Base-by-base conservation (phyloP, 2,329 filamentous ascomycete genomes). In the Talaromyces sp. region DNA sequence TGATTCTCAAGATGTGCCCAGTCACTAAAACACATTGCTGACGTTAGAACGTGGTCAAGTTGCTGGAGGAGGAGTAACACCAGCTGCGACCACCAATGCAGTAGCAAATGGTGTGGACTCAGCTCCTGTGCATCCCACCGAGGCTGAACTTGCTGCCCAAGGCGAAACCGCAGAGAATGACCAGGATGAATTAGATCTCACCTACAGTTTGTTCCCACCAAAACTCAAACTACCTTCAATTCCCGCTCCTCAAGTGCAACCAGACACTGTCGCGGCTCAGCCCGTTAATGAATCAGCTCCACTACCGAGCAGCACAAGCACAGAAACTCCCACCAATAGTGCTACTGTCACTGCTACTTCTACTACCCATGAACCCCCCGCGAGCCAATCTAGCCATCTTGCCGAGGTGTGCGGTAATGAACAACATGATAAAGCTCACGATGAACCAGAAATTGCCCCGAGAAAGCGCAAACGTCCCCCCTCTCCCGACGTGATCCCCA, bases 401-500 rank as follows among this genome's bases (percentile, higher is more conserved):
- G 29, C 12, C 32, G 32, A 54, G 19, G 53, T 38, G 11, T 3
- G 11, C n/a, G 38, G 14, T 48, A 61, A 38, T 31, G 43, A 21
- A 41, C 38, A 61, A 35, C 32, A 17, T 12, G 35, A 50, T 11
- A 31, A 55, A 50, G 56, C 56, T 61, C 46, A 61, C 48, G 4
- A 48, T 27, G 53, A 59, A 19, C 11, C 60, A 66, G 57, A 48
- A 19, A 35, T 54, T 12, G 41, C 32, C 17, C 51, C 35, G 26
- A 72, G 69, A 59, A 77, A 77, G 66, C 74, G 75, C 60, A 76
- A 75, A 63, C 71, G 75, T 21, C 66, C 68, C n/a, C 69, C 69
- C 5, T 74, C 74, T 38, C 76, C 75, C 19, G 72, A 77, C 46
- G 62, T 69, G 14, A 78, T 79, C 54, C 76, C 76, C 4, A 77